phyloP scores from a whole-genome alignment of 2,329 filamentous ascomycete species.

The Fusarium metavorans region DNA sequence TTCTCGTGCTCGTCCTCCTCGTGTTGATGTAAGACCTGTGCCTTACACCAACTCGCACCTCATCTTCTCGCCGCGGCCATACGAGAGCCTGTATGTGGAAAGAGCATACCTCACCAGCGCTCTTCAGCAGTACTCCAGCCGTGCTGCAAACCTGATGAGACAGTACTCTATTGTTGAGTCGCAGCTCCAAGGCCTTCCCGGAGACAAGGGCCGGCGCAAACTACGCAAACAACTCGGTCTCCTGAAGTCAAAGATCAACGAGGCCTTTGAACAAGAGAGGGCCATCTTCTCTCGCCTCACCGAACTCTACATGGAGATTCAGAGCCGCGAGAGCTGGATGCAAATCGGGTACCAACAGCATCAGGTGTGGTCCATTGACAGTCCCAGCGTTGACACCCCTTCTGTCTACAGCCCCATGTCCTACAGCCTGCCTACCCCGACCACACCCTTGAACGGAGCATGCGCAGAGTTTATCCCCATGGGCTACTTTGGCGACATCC shows the following conservation, averaged over 20 bases:
- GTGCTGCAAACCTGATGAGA: conserved; percentile 53
- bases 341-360: conserved; percentile 45
- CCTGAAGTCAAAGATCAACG: conserved; percentile 57
- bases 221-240: conserved; percentile 57
- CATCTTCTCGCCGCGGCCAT: conserved; percentile 53
- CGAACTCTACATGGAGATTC: conserved; percentile 63
- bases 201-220: conserved; percentile 45
- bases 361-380: conserved; percentile 11
- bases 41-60: conserved; percentile 19
- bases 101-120: conserved; percentile 57
- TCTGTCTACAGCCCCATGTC: conserved; percentile 23
- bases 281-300: conserved; percentile 59
- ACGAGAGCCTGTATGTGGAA: conserved; percentile 60
- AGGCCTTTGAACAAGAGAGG: conserved; percentile 60
- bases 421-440: conserved; percentile 24
- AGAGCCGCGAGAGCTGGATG: conserved; percentile 56
- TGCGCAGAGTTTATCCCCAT: conserved; percentile 51
- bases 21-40: conserved; percentile 7
- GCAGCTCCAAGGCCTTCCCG: conserved; percentile 40
- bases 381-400: conserved; percentile 20
- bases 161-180: conserved; percentile 54
- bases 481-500: conserved; percentile 30
- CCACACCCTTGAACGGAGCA: conserved; percentile 43
- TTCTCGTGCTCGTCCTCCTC: conserved; percentile 6
- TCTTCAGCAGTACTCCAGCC: conserved; percentile 56